Evolutionary conservation across 2,329 filamentous ascomycete species (phyloP), one percentile per base, ranked within the genome.

Genomic region (Orbilia blumenaviensis): DNA sequence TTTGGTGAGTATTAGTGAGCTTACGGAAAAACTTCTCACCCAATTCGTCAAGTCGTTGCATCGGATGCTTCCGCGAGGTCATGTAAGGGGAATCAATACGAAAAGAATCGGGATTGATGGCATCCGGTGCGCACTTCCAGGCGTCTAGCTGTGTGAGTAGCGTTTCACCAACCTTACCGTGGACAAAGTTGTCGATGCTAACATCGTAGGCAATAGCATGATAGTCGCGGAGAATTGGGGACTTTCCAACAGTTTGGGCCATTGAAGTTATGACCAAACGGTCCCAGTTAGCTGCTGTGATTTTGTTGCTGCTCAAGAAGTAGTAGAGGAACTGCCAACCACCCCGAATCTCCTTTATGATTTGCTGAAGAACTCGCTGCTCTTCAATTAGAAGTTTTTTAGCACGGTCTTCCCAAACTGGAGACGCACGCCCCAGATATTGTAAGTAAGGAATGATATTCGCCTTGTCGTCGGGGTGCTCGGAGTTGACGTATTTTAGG

Each of bases 21-120:
- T 69, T 69, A 16, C 72, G 72, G 72, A 76, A 76, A 12, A 69
- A 76, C 29, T 54, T 64, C 60, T 76, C 72, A 44, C 72, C 72
- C 6, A 76, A 46, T 2, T 69, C 72, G 12, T 76, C 72, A 6
- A 76, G 56, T 16, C 58, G 64, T 54, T 76, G 72, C 64, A 76
- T 76, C 6, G 72, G 72, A 23, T 76, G 72, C 41, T 76, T 76
- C 14, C 42, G 50, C 1, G 41, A 36, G 12, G 72, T 76, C 18
- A 66, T 46, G 18, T 29, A 76, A 5, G 25, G 36, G 9, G 72
- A 76, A 18, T 76, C 44, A n/a, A 76, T 64, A 18, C 72, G 64
- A 42, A 76, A 76, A 16, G 63, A 64, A 23, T 76, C 64, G 27
- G 41, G 18, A 23, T 66, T 46, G 8, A 66, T 12, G 16, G 21